Evolutionary conservation across 2,329 filamentous ascomycete genomes (phyloP).

Genomic region (Septoria linicola): DNA sequence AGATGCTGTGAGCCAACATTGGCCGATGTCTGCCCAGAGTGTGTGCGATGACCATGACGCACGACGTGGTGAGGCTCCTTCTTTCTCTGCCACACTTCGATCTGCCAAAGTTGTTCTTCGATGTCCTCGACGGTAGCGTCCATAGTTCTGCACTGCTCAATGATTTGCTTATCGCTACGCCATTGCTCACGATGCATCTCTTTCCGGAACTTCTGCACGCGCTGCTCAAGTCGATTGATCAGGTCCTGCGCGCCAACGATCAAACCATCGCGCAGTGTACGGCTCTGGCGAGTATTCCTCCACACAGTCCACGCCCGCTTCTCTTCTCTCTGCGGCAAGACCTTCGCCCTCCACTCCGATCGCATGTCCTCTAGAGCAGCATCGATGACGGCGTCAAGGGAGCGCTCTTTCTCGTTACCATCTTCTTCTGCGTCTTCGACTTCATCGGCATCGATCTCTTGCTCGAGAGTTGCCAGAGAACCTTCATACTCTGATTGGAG

Average conservation of each 20-base stretch:
- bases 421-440: conserved; percentile 49
- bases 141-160: conserved; percentile 57
- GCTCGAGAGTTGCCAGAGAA: conserved; percentile 15
- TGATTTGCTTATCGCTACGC: conserved; percentile 54
- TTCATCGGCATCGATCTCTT: conserved; percentile 44
- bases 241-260: conserved; percentile 48
- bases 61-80: conserved; percentile 32
- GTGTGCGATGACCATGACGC: conserved; percentile 16
- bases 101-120: conserved; percentile 52
- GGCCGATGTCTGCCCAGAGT: not conserved
- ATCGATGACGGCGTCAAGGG: conserved; percentile 54
- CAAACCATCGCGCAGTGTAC: conserved; percentile 40
- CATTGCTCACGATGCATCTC: conserved; percentile 57
- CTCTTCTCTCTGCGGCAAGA: conserved; percentile 55
- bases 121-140: conserved; percentile 65
- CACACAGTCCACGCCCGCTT: conserved; percentile 64
- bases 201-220: conserved; percentile 56
- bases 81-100: conserved; percentile 40
- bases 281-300: conserved; percentile 53
- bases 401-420: not conserved
- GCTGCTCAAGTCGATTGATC: conserved; percentile 48
- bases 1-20: conserved; percentile 3
- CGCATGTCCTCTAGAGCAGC: conserved; percentile 54
- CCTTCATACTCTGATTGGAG: conserved; percentile 17
- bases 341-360: conserved; percentile 58